Evolutionary conservation across 768 basidiomycete genomes (phyloP).

Genomic region (Albatrellus ellisii): DNA sequence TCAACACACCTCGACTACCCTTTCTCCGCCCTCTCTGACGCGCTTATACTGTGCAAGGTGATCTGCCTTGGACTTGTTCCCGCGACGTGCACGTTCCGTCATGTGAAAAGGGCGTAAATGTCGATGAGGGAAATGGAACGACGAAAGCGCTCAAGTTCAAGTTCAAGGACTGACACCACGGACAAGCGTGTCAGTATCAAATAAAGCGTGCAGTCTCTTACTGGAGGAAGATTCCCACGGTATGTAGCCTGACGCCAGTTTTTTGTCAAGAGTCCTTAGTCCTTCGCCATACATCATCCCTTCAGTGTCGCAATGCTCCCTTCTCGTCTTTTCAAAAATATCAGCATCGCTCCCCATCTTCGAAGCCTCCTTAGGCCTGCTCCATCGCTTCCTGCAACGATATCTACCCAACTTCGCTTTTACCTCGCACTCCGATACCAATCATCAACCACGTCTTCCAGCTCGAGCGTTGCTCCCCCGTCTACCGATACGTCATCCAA

Average conservation of each 20-base stretch:
- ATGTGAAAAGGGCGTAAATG: constrained; percentile 10
- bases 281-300: background rate
- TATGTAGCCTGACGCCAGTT: too few relatives aligned
- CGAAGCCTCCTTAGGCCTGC: background rate
- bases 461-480: background rate
- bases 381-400: background rate
- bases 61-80: constrained; percentile 21
- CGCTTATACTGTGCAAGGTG: constrained; percentile 38
- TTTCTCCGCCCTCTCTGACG: constrained; percentile 39
- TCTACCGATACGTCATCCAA: background rate
- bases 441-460: background rate
- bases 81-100: constrained; percentile 18
- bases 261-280: background rate
- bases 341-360: constrained; percentile 1
- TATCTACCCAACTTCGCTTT: constrained; percentile 1
- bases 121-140: constrained; percentile 1
- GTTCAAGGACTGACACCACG: too few relatives aligned
- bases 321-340: constrained; percentile 3
- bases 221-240: too few relatives aligned
- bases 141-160: constrained; percentile 1
- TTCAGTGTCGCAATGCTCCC: constrained; percentile 4
- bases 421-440: constrained; percentile 2
- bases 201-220: too few relatives aligned
- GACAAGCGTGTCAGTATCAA: too few relatives aligned
- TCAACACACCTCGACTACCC: constrained; percentile 41